Percentiles rank a stretch among this genome's conserved stretches.
These are phyloP conservation scores for Neurospora cerealis DNA, from an alignment of 495 filamentous ascomycete species.

Conservation along the genomic window DNA sequence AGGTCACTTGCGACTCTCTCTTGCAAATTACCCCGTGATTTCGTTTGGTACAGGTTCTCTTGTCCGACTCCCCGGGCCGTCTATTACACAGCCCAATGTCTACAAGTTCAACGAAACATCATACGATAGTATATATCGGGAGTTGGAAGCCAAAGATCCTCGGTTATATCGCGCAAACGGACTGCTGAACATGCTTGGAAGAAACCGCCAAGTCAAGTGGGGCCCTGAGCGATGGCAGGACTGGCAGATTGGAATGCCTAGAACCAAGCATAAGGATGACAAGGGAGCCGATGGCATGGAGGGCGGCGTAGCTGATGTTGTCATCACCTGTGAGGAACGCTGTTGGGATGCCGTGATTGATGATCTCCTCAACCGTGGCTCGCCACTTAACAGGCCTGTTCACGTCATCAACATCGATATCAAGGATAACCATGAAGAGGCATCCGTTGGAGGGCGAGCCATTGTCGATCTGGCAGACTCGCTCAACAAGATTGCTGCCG, in stretches of 20 bases:
- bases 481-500: conserved; percentile 69
- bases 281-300: conserved; percentile 71
- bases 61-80: conserved; percentile 87
- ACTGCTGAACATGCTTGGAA: conserved; percentile 86
- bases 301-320: conserved; percentile 83
- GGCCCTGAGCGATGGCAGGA: conserved; percentile 97
- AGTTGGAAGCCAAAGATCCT: conserved; percentile 75
- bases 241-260: conserved; percentile 80
- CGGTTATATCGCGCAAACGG: conserved; percentile 87
- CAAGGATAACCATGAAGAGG: conserved; percentile 96
- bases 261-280: conserved; percentile 53
- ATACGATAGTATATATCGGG: conserved; percentile 84
- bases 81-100: conserved; percentile 87
- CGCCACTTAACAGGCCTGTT: conserved; percentile 77
- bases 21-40: conserved; percentile 84
- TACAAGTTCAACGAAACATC: conserved; percentile 94
- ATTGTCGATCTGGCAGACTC: conserved; percentile 87
- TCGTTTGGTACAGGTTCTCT: conserved; percentile 96
- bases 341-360: conserved; percentile 99
- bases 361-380: conserved; percentile 76
- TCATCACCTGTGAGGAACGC: conserved; percentile 95
- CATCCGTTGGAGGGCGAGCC: conserved; percentile 76
- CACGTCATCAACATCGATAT: conserved; percentile 98
- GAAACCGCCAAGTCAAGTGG: conserved; percentile 87
- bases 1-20: conserved; percentile 81